Conservation (phyloP, 148 eudicot genomes). For the Fagopyrum esculentum region DNA sequence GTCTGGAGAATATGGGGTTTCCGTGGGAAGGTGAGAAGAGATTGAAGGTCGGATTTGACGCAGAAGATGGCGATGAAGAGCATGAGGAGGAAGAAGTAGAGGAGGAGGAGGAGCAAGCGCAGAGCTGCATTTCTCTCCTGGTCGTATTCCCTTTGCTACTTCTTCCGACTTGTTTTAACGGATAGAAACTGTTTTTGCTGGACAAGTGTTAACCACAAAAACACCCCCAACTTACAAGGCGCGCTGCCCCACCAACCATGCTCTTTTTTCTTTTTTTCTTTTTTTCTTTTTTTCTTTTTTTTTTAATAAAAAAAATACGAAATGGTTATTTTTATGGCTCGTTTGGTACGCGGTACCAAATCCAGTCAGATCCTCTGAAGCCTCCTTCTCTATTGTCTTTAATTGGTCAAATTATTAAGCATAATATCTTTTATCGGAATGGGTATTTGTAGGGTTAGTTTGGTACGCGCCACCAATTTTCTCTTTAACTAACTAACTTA, state of each 20-base stretch:
- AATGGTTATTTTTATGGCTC: too few species aligned
- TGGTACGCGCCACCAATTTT: too few species aligned
- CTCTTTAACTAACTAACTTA: too few species aligned
- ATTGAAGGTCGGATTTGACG: constrained; percentile 31
- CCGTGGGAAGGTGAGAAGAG: constrained; percentile 29
- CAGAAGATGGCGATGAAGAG: constrained; percentile 18
- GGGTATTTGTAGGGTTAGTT: too few species aligned
- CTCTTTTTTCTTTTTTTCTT: too few species aligned
- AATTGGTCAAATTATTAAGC: too few species aligned
- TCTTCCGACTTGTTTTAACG: neutral
- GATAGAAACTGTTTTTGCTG: constrained; percentile 14
- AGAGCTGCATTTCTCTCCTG: constrained; percentile 40
- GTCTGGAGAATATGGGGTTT: constrained; percentile 33
- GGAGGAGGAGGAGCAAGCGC: constrained; percentile 34
- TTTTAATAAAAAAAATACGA: too few species aligned
- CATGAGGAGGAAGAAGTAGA: constrained; percentile 23
- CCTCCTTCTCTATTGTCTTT: too few species aligned
- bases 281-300: too few species aligned
- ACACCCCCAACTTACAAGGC: constrained; percentile 4
- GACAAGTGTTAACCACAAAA: constrained; percentile 6
- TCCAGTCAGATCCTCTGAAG: too few species aligned
- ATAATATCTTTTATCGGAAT: too few species aligned
- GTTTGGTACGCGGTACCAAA: too few species aligned
- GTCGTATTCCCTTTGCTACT: neutral
- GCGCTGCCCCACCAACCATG: neutral